A percentile compares a stretch with the other conserved stretches of the same genome.
Conservation (phyloP, 148 eudicot genomes). For the Dysphania ambrosioides region DNA sequence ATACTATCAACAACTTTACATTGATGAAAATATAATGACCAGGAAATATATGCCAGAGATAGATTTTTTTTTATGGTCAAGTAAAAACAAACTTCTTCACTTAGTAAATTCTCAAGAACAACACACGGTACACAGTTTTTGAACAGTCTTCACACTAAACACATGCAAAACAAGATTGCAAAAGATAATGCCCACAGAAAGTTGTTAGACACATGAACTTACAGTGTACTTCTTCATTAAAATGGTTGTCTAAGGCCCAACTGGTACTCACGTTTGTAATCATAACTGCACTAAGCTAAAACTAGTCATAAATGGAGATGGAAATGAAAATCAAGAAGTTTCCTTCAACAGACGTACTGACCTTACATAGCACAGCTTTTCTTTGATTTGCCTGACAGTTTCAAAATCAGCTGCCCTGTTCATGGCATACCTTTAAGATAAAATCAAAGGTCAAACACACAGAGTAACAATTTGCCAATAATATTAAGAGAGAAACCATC, state of each 20-base stretch:
- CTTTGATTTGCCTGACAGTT: conserved; percentile 94
- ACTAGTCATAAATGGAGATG: conserved; percentile 21
- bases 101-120: too few species aligned
- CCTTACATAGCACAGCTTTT: conserved; percentile 97
- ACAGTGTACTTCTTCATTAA: conserved; percentile 93
- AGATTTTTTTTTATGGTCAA: too few species aligned
- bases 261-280: conserved; percentile 96
- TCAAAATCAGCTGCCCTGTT: conserved; percentile 91
- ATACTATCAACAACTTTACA: conserved; percentile 9
- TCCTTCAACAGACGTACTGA: conserved; percentile 20
- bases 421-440: conserved; percentile 81
- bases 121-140: neutral
- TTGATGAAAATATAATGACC: too few species aligned
- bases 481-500: conserved; percentile 12
- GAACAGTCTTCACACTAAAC: neutral
- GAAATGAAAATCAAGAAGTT: neutral
- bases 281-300: conserved; percentile 59
- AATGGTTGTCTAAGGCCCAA: conserved; percentile 97
- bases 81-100: too few species aligned
- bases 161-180: conserved; percentile 2
- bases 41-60: conserved; percentile 1
- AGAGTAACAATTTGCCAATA: neutral
- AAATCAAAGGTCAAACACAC: conserved; percentile 13
- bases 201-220: conserved; percentile 34
- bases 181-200: neutral